Percentiles rank a stretch among this genome's conserved stretches.
Conservation (phyloP, 73 alveolate species). For the Paramecium biaurelia region DNA sequence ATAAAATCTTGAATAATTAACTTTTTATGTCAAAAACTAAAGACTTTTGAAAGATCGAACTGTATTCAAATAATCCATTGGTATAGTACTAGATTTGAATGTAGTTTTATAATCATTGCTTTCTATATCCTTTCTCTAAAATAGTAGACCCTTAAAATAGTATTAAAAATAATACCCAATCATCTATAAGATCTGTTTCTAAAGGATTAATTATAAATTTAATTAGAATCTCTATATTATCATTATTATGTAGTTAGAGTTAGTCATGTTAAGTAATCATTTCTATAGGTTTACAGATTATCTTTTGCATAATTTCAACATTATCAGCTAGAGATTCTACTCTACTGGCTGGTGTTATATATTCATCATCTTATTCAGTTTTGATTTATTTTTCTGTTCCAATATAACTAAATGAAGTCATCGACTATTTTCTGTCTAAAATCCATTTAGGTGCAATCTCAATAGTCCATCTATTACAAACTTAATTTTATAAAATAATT, state of each 20-base stretch:
- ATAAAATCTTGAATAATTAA: background rate
- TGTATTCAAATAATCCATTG: background rate
- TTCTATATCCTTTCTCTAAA: background rate
- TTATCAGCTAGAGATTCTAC: background rate
- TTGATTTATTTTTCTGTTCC: background rate
- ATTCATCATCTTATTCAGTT: background rate
- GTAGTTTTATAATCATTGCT: background rate
- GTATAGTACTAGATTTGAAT: background rate
- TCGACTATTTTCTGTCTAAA: background rate
- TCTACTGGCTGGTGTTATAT: slow-evolving; percentile 25
- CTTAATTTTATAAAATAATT: background rate
- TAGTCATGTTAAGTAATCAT: background rate
- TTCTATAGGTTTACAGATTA: background rate
- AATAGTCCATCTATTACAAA: background rate
- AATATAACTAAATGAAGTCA: background rate
- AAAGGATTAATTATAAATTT: background rate
- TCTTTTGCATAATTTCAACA: background rate
- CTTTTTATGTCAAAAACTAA: background rate
- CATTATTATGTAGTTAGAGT: background rate
- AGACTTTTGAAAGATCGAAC: background rate
- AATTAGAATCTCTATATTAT: background rate
- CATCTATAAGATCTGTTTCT: background rate
- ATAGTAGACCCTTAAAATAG: background rate
- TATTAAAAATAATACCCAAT: background rate
- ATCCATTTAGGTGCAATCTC: background rate